Evolutionary conservation across 139 green algal genomes (phyloP).

Genomic region (Protoeuglena noctilucae): DNA sequence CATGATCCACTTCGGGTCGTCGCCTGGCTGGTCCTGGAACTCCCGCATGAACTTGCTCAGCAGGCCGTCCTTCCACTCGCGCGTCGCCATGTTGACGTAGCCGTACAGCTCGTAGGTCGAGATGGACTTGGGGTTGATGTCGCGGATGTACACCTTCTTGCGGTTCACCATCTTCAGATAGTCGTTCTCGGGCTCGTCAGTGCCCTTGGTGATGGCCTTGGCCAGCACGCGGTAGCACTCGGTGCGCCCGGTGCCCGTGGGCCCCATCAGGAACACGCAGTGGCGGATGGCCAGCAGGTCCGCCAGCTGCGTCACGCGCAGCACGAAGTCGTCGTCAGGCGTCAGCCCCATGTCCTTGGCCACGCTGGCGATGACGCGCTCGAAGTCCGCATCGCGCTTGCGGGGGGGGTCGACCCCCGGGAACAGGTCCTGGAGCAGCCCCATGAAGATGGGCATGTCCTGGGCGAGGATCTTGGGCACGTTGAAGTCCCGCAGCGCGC

Average conservation of each 20-base stretch:
- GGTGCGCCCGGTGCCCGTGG: constrained; percentile 47
- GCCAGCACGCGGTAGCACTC: constrained; percentile 63
- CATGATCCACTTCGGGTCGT: constrained; percentile 76
- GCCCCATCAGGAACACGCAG: constrained; percentile 75
- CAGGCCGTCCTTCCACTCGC: constrained; percentile 77
- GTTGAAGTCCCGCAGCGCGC: constrained; percentile 69
- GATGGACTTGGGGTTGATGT: constrained; percentile 81
- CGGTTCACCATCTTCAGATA: constrained; percentile 74
- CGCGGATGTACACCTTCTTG: constrained; percentile 49
- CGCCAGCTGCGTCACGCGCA: constrained; percentile 55
- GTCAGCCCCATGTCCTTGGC: constrained; percentile 30
- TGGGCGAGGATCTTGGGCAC: constrained; percentile 58
- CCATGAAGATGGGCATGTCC: constrained; percentile 75
- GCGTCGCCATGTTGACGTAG: constrained; percentile 70
- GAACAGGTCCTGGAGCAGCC: constrained; percentile 66
- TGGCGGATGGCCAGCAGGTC: constrained; percentile 69
- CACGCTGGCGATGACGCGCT: constrained; percentile 38
- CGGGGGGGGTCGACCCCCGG: constrained; percentile 52
- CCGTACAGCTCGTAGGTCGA: constrained; percentile 75
- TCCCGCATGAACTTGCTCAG: constrained; percentile 75
- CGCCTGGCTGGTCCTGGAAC: constrained; percentile 60
- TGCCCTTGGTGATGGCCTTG: constrained; percentile 53
- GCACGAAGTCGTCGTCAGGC: constrained; percentile 53
- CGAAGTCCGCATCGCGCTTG: constrained; percentile 48
- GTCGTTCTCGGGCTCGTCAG: constrained; percentile 48